Evolutionary conservation across 2,329 filamentous ascomycete genomes (phyloP).

Genomic region (Penicillium sp.): DNA sequence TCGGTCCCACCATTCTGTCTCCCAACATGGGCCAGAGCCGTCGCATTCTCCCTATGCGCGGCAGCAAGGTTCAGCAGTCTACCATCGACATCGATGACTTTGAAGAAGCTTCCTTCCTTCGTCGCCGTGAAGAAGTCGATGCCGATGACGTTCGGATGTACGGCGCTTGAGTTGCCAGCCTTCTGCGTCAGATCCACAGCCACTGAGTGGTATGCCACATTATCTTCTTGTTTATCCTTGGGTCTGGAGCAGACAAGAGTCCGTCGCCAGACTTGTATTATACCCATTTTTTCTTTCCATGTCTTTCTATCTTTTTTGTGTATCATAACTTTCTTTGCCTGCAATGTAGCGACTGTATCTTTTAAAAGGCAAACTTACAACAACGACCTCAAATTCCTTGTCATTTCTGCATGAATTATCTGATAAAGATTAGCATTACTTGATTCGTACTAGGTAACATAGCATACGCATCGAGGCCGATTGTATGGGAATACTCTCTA

Average conservation of each 20-base stretch:
- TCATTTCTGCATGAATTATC: too few relatives aligned
- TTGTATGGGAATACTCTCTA: too few relatives aligned
- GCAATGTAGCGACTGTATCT: not conserved
- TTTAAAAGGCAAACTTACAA: not conserved
- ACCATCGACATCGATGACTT: slow-evolving; percentile 46
- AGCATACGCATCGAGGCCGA: too few relatives aligned
- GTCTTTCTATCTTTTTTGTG: not conserved
- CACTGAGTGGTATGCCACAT: not conserved
- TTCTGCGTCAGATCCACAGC: not conserved
- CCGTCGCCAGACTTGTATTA: not conserved
- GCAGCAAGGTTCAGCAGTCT: slow-evolving; percentile 2
- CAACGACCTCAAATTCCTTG: not conserved
- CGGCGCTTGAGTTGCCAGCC: slow-evolving; percentile 25
- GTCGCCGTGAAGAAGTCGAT: slow-evolving; percentile 43
- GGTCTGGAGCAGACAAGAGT: not conserved
- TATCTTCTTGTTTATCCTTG: not conserved
- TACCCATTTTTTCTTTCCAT: not conserved
- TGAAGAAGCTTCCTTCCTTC: slow-evolving; percentile 48
- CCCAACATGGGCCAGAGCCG: slow-evolving; percentile 34
- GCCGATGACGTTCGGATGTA: slow-evolving; percentile 35
- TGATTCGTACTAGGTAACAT: too few relatives aligned
- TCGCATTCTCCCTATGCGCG: slow-evolving; percentile 19
- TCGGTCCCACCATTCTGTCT: slow-evolving; percentile 33
- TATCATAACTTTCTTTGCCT: not conserved
- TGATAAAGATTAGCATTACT: too few relatives aligned